Evolutionary conservation across 495 filamentous ascomycete genomes (phyloP), one percentile per base, ranked within the genome.

Genomic region (Bacidia gigantensis): DNA sequence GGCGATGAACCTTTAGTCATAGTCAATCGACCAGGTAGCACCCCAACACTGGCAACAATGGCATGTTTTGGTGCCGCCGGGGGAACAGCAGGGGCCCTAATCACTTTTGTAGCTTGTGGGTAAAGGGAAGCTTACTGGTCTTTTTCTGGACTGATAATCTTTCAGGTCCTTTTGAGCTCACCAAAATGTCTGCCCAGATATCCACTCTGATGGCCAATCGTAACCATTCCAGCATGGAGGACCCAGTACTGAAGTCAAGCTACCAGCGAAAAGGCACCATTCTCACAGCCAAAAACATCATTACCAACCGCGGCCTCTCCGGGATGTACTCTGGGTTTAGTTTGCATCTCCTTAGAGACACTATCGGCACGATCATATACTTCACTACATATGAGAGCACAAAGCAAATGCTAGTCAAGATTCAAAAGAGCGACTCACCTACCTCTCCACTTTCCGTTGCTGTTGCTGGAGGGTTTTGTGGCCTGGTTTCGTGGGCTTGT

Each of bases 351-450:
- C 84, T 88, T 56, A 74, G 86, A 46, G 86, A 90, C 63, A 87
- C 84, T 0, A 73, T 88, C 49, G 86, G 86, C 39, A 89, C 86
- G 10, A 82, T 74, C 2, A 86, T 88, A 50, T 92, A 92, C 64
- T 92, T 92, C 60, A 82, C 80, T 59, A 87, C 84, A 54, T 92
- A 92, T 63, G 86, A 92, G 63, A 83, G 80, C 61, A 75, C 73
- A 53, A 89, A 92, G 63, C 83, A 89, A 61, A 62, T 89, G 41
- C 74, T 87, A 47, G 80, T 81, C 21, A 86, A 84, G 20, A 77
- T 82, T 49, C 75, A 79, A 29, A 83, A 82, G 45, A 77, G 76
- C 54, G 64, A 68, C 52, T 78, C 79, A 50, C 80, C 83, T 18
- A 83, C 82, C 21, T 80, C 84, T 48, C 83, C 85, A 5, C 61